Conservation (phyloP, 495 filamentous ascomycete species). For the Stereocaulon alpinum region DNA sequence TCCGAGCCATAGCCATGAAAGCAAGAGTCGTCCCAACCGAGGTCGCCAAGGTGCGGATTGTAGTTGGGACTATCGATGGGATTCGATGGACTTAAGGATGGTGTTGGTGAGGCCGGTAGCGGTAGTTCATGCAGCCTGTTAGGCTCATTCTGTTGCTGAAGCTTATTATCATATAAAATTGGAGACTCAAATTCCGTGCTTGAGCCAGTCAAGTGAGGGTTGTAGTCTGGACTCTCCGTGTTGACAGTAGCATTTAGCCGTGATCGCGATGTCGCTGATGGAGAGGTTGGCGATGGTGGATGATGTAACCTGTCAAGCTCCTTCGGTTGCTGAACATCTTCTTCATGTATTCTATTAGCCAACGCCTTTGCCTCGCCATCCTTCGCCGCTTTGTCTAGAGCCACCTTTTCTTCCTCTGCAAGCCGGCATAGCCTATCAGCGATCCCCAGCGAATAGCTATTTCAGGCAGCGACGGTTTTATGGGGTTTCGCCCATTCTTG, state of each 20-base stretch:
- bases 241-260: no score
- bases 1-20: neutral
- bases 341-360: conserved; percentile 19
- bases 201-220: no score
- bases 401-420: conserved; percentile 24
- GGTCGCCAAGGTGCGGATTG: no score
- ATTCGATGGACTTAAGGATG: neutral
- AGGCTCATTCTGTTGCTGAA: no score
- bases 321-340: conserved; percentile 5
- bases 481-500: conserved; percentile 23
- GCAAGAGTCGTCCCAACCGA: no score
- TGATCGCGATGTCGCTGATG: no score
- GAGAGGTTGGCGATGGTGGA: no score
- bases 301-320: conserved; percentile 10
- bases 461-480: conserved; percentile 21
- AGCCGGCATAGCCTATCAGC: conserved; percentile 23
- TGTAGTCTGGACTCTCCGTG: no score
- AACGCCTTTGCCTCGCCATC: conserved; percentile 21
- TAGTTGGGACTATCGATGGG: no score
- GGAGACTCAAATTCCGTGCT: no score
- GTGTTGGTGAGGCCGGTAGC: neutral
- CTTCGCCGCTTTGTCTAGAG: conserved; percentile 19
- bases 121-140: no score
- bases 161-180: no score
- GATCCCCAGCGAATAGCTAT: conserved; percentile 27